phyloP scores from a whole-genome alignment of 164 flowering plant genomes.

The Vitis cinerea region DNA sequence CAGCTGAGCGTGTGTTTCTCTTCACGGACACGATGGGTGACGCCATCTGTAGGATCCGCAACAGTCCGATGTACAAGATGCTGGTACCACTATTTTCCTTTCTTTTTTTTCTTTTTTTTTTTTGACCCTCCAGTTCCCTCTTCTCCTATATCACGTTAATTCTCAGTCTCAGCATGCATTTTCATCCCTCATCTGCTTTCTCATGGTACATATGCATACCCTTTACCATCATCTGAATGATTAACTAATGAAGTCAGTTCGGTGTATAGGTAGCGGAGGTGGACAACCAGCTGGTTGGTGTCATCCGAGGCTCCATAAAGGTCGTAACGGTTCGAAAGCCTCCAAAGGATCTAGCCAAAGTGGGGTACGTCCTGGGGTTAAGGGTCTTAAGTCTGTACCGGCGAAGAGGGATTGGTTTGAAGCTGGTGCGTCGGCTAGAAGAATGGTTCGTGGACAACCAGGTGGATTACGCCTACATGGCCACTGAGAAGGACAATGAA shows the following conservation, averaged over 20 bases:
- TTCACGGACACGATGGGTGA: constrained; percentile 70
- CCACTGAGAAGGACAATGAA: constrained; percentile 64
- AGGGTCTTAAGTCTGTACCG: constrained; percentile 54
- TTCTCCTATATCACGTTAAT: background rate
- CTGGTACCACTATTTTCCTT: constrained; percentile 36
- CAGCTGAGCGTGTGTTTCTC: constrained; percentile 36
- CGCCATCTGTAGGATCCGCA: constrained; percentile 69
- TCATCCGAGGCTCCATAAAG: constrained; percentile 66
- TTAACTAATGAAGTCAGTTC: no score
- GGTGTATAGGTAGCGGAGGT: constrained; percentile 58
- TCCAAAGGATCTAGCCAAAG: constrained; percentile 28
- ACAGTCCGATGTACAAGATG: constrained; percentile 55
- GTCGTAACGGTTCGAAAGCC: constrained; percentile 26
- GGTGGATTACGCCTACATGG: constrained; percentile 71
- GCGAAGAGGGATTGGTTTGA: constrained; percentile 50
- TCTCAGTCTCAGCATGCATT: background rate
- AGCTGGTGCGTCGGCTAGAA: constrained; percentile 44
- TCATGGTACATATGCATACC: no score
- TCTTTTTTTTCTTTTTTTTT: background rate
- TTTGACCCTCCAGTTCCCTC: background rate
- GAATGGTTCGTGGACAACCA: constrained; percentile 56
- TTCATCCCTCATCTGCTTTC: no score
- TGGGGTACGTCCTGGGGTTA: constrained; percentile 69
- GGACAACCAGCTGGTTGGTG: constrained; percentile 54
- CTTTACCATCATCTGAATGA: no score